These are phyloP conservation scores for Camellia lanceoleosa DNA, from an alignment of 148 eudicot genomes.

Conservation along the genomic window DNA sequence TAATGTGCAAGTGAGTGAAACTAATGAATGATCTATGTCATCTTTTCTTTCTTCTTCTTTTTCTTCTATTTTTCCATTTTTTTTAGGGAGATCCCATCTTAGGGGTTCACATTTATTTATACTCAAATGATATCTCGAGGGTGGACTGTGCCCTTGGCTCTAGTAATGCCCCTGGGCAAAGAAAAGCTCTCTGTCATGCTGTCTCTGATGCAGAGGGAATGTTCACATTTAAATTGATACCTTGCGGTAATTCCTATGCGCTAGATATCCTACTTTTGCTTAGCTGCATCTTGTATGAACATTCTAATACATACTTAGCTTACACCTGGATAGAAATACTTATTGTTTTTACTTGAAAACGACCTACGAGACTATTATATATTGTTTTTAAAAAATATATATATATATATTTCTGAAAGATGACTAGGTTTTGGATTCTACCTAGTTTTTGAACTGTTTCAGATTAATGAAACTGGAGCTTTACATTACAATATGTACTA, in stretches of 20 bases:
- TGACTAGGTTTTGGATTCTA: background rate
- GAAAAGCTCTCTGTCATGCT: conserved; percentile 83
- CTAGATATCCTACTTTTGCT: conserved; percentile 4
- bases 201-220: conserved; percentile 86
- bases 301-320: conserved; percentile 4
- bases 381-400: too few species aligned
- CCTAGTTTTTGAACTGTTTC: background rate
- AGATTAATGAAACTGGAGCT: background rate
- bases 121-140: conserved; percentile 72
- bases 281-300: background rate
- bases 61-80: background rate
- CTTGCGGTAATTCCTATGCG: conserved; percentile 63
- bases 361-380: background rate
- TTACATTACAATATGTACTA: background rate
- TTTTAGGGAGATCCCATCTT: conserved; percentile 88
- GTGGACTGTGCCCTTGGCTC: conserved; percentile 77
- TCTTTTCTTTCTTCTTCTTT: background rate
- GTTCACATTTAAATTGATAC: conserved; percentile 71
- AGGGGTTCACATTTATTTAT: conserved; percentile 89
- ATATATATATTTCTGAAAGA: background rate
- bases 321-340: background rate
- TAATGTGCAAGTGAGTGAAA: background rate
- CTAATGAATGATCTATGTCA: background rate
- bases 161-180: conserved; percentile 64
- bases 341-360: background rate